These are phyloP conservation scores for Leccinum imitatum DNA, from an alignment of 768 basidiomycete species.

Conservation along the genomic window DNA sequence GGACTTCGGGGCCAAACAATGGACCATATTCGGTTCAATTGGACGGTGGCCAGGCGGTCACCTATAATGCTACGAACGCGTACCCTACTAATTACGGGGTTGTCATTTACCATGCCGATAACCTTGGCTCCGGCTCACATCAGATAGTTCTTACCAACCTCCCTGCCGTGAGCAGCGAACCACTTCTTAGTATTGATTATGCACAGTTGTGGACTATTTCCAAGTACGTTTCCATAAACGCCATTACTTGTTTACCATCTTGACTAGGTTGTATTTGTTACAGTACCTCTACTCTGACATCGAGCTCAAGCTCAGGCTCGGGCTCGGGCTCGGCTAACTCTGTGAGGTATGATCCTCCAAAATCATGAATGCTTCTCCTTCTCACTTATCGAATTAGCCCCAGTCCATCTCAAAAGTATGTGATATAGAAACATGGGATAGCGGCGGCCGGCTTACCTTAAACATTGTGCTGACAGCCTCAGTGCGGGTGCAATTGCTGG, in stretches of 20 bases:
- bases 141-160: conserved; percentile 36
- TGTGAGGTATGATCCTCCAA: conserved; percentile 2
- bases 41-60: conserved; percentile 30
- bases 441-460: background rate
- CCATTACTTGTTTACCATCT: background rate
- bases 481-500: conserved; percentile 26
- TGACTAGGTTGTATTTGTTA: conserved; percentile 1
- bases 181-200: conserved; percentile 32
- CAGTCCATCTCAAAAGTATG: too few species aligned
- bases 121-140: conserved; percentile 42
- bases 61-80: conserved; percentile 21
- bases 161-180: conserved; percentile 18
- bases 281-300: background rate
- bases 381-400: too few species aligned
- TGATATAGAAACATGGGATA: background rate
- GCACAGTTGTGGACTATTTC: conserved; percentile 26
- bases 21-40: conserved; percentile 38
- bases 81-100: too few species aligned
- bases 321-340: background rate
- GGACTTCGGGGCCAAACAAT: conserved; percentile 39
- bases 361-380: too few species aligned
- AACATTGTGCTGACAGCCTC: conserved; percentile 9
- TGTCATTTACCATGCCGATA: conserved; percentile 34
- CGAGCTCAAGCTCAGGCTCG: too few species aligned
- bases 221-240: conserved; percentile 14